Conservation (phyloP, 345 rosid species). For the Geranium brycei region DNA sequence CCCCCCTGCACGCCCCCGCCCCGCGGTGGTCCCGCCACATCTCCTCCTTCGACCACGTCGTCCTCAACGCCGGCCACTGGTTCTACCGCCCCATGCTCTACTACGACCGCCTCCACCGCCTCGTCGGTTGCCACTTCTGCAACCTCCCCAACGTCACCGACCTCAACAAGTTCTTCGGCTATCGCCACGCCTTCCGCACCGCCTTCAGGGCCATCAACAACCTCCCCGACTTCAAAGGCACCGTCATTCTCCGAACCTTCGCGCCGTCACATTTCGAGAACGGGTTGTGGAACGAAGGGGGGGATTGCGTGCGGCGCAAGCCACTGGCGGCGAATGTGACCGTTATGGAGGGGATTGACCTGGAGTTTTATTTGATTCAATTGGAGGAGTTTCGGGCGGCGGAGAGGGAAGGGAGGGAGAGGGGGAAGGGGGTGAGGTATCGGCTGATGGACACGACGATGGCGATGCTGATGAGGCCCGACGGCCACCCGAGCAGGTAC, state of each 20-base stretch:
- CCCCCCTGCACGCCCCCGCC: slow-evolving; percentile 41
- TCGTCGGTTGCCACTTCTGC: slow-evolving; percentile 60
- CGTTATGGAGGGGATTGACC: slow-evolving; percentile 26
- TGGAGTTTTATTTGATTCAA: slow-evolving; percentile 53
- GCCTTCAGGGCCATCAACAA: slow-evolving; percentile 52
- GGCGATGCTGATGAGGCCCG: slow-evolving; percentile 52
- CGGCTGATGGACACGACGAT: slow-evolving; percentile 50
- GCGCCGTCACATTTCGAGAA: slow-evolving; percentile 75
- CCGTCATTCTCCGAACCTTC: slow-evolving; percentile 48
- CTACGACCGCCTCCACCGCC: slow-evolving; percentile 23
- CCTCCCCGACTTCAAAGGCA: slow-evolving; percentile 39
- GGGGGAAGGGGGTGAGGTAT: slow-evolving; percentile 32
- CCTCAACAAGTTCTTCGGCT: slow-evolving; percentile 48
- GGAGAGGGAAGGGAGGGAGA: slow-evolving; percentile 35
- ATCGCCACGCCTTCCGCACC: slow-evolving; percentile 47
- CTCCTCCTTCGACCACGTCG: slow-evolving; percentile 42
- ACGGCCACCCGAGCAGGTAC: slow-evolving; percentile 70
- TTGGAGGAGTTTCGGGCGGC: slow-evolving; percentile 62
- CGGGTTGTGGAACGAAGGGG: slow-evolving; percentile 78
- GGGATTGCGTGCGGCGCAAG: slow-evolving; percentile 43
- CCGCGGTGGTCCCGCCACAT: slow-evolving; percentile 46
- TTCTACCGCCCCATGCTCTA: slow-evolving; percentile 49
- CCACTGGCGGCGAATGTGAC: slow-evolving; percentile 51
- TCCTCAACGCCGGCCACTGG: slow-evolving; percentile 81
- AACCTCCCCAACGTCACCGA: slow-evolving; percentile 37